phyloP scores from a whole-genome alignment of 1,284 basidiomycete species.

The Porodaedalea pini region DNA sequence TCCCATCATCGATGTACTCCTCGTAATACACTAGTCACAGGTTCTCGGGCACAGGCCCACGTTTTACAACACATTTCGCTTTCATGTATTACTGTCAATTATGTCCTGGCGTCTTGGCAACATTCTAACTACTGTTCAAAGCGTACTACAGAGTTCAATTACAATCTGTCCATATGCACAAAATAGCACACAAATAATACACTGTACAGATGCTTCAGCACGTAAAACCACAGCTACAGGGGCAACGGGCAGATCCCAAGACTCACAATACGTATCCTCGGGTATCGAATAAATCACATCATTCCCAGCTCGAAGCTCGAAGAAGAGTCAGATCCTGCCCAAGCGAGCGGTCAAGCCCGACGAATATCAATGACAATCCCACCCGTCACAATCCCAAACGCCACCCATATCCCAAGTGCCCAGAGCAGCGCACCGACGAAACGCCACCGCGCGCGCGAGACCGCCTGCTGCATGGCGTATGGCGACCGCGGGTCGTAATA shows the following conservation, averaged over 20 bases:
- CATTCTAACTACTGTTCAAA: background rate
- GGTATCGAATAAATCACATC: background rate
- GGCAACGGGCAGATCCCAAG: background rate
- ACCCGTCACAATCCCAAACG: slow-evolving; percentile 29
- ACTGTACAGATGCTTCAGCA: background rate
- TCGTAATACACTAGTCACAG: slow-evolving; percentile 16
- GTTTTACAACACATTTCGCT: slow-evolving; percentile 1
- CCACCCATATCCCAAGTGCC: slow-evolving; percentile 36
- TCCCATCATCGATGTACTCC: slow-evolving; percentile 8
- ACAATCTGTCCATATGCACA: background rate
- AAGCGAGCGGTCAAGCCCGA: background rate
- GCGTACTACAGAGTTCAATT: background rate
- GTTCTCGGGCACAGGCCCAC: slow-evolving; percentile 4
- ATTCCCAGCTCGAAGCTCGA: background rate
- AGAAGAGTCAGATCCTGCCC: background rate
- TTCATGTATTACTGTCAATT: background rate
- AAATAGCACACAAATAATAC: background rate
- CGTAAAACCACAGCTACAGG: background rate
- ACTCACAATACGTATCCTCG: slow-evolving; percentile 9
- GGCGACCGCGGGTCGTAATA: slow-evolving; percentile 48
- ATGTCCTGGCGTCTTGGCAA: background rate
- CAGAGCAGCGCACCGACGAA: slow-evolving; percentile 42
- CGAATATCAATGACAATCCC: slow-evolving; percentile 26
- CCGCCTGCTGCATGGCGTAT: slow-evolving; percentile 42
- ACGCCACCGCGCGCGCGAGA: slow-evolving; percentile 40